Percentiles rank a stretch among this genome's conserved stretches.
Conservation (phyloP, 495 filamentous ascomycete species). For the Xylaria intraflava region DNA sequence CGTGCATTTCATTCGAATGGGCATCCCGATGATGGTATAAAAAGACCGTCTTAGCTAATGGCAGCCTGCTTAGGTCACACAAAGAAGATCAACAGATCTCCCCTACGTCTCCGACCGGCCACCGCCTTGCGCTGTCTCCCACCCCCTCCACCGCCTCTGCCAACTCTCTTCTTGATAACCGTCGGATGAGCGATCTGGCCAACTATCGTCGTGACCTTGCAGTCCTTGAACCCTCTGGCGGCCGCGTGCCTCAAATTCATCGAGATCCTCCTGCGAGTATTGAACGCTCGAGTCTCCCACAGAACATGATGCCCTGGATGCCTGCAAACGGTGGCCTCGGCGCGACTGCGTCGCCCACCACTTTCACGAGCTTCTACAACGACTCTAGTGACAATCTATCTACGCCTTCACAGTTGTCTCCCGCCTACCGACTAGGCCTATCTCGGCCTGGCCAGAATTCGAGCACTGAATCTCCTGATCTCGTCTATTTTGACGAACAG, state of each 20-base stretch:
- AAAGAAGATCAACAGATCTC: conserved; percentile 49
- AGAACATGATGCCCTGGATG: conserved; percentile 44
- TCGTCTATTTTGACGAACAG: conserved; percentile 61
- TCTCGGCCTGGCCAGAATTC: conserved; percentile 42
- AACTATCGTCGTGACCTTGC: conserved; percentile 67
- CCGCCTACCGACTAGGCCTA: conserved; percentile 59
- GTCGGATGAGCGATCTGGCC: conserved; percentile 49
- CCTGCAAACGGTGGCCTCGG: conserved; percentile 28
- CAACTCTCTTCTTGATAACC: conserved; percentile 41
- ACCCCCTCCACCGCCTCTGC: conserved; percentile 42
- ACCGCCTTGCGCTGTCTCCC: conserved; percentile 42
- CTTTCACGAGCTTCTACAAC: conserved; percentile 51
- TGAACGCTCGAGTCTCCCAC: conserved; percentile 38
- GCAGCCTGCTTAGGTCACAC: conserved; percentile 23
- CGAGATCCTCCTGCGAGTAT: conserved; percentile 47
- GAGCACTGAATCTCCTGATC: conserved; percentile 61
- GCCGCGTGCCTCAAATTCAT: conserved; percentile 46
- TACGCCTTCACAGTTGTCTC: conserved; percentile 54
- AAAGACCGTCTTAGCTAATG: neutral
- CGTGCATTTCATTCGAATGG: no score
- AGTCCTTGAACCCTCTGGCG: conserved; percentile 55
- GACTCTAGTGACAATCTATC: conserved; percentile 60
- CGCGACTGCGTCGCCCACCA: conserved; percentile 24
- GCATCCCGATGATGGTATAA: no score
- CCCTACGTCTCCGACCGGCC: conserved; percentile 38